A percentile compares a stretch with the other conserved stretches of the same genome.
Conservation (phyloP, 2,329 filamentous ascomycete species). For the Fusarium keratoplasticum region DNA sequence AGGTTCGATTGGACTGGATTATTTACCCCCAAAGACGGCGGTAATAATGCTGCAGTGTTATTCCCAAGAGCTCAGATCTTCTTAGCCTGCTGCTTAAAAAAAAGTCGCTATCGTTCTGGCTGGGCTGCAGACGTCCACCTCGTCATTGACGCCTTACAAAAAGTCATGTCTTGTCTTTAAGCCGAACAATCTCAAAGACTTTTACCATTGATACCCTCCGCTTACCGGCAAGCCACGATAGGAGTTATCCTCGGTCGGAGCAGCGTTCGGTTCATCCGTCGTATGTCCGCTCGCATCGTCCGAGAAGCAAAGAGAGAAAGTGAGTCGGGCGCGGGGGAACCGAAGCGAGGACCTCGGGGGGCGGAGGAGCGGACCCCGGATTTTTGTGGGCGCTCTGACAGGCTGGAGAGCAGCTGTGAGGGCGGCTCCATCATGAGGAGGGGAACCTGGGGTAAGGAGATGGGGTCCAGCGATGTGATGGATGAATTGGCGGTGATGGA, state of each 20-base stretch:
- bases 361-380: conserved; percentile 33
- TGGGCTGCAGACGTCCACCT: not conserved
- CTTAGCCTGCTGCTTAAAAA: not conserved
- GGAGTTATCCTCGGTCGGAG: conserved; percentile 35
- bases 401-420: conserved; percentile 6
- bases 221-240: conserved; percentile 8
- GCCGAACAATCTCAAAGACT: not conserved
- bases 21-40: not conserved
- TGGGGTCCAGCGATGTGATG: not conserved
- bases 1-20: not conserved
- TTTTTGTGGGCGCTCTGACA: conserved; percentile 17
- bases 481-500: not conserved
- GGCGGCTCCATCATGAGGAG: conserved; percentile 3
- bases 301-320: not conserved
- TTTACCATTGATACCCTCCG: conserved; percentile 10
- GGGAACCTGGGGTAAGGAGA: conserved; percentile 42
- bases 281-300: conserved; percentile 37
- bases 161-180: not conserved
- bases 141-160: conserved; percentile 26
- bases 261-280: conserved; percentile 20
- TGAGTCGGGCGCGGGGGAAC: conserved; percentile 18
- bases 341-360: conserved; percentile 7
- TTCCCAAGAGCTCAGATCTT: not conserved
- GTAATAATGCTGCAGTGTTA: not conserved
- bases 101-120: not conserved